Percentiles rank a stretch among this genome's conserved stretches.
Conservation (phyloP, 257 asterid species). For the Apocynum venetum region DNA sequence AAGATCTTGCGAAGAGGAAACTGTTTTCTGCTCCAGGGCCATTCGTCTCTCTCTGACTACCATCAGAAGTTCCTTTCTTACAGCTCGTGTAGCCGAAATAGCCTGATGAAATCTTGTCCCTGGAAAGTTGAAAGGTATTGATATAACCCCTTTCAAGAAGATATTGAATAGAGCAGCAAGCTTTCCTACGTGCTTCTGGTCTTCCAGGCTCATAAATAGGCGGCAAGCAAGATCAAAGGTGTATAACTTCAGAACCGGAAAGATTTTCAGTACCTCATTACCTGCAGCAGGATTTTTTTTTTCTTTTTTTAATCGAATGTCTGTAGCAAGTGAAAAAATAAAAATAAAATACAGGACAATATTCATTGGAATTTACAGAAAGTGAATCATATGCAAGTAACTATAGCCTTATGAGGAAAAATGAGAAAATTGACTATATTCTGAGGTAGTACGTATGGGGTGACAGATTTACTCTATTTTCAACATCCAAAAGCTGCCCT, state of each 20-base stretch:
- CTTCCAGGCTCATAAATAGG: constrained; percentile 71
- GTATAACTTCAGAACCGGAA: constrained; percentile 48
- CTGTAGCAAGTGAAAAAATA: too few species aligned
- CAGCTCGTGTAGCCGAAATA: constrained; percentile 40
- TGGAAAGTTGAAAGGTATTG: constrained; percentile 55
- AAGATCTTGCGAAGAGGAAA: constrained; percentile 53
- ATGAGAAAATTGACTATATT: too few species aligned
- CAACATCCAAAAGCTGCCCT: too few species aligned
- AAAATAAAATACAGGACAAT: too few species aligned
- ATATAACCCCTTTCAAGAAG: constrained; percentile 59
- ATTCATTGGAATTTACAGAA: too few species aligned
- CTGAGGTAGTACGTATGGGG: too few species aligned
- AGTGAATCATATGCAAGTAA: too few species aligned
- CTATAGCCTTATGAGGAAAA: too few species aligned
- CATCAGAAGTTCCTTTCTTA: constrained; percentile 37
- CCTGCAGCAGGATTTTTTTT: constrained; percentile 23
- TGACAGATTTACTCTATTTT: too few species aligned
- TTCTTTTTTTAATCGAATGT: too few species aligned
- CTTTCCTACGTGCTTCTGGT: constrained; percentile 35
- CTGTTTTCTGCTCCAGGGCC: constrained; percentile 38
- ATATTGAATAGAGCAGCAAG: constrained; percentile 52
- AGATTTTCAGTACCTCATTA: constrained; percentile 42
- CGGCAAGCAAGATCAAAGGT: constrained; percentile 73
- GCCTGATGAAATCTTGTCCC: constrained; percentile 63
- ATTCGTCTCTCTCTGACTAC: constrained; percentile 50